These are phyloP conservation scores for Gaeumannomyces sp. DNA, from an alignment of 2,329 filamentous ascomycete genomes.

Conservation along the genomic window DNA sequence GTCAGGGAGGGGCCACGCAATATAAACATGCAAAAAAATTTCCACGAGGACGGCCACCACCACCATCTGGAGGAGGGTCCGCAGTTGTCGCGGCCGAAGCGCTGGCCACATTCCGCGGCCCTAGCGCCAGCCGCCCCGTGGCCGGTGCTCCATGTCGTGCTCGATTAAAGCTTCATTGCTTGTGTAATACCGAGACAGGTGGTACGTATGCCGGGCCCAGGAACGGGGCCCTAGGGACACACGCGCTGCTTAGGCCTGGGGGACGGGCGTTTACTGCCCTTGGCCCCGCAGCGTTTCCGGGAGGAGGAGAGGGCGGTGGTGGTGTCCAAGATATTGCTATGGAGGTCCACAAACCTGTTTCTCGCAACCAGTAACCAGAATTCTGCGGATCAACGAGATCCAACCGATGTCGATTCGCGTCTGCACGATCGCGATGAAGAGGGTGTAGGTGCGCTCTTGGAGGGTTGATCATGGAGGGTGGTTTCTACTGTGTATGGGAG, in stretches of 20 bases:
- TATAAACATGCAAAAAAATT: not conserved
- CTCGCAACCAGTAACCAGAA: not conserved
- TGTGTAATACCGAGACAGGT: too few species aligned
- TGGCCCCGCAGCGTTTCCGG: not conserved
- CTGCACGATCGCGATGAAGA: conserved; percentile 9
- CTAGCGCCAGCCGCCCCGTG: not conserved
- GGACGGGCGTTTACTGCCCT: not conserved
- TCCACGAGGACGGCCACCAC: not conserved
- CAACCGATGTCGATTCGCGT: conserved; percentile 9
- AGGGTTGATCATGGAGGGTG: not conserved
- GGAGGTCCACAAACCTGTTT: not conserved
- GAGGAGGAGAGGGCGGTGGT: not conserved
- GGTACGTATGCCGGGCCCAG: too few species aligned
- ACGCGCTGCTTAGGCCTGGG: too few species aligned
- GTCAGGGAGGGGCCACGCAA: not conserved
- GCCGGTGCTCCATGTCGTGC: not conserved
- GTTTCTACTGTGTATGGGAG: not conserved
- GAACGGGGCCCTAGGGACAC: not conserved
- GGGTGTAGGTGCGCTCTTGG: not conserved
- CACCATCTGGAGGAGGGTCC: not conserved
- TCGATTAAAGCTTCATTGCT: not conserved
- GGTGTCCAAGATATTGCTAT: not conserved
- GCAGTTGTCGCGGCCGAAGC: not conserved
- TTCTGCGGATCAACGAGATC: not conserved
- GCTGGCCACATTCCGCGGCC: conserved; percentile 6